Evolutionary conservation across 129 eudicot genomes (phyloP).

Genomic region (Daucus carota): DNA sequence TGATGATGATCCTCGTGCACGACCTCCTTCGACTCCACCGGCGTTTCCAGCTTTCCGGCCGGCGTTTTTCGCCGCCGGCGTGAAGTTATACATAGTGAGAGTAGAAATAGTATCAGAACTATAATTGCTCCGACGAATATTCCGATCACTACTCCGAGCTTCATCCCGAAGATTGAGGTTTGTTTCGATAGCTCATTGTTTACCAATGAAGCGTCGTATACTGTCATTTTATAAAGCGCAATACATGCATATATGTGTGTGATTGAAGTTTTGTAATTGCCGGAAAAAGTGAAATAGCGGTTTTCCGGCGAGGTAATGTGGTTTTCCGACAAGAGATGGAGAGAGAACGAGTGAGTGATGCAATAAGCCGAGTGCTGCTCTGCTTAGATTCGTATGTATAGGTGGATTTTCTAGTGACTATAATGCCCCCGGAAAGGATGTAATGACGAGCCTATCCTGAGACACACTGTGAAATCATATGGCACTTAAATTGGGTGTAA

Average conservation of each 20-base stretch:
- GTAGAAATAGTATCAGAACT: slow-evolving; percentile 54
- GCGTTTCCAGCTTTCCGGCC: slow-evolving; percentile 25
- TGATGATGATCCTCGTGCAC: slow-evolving; percentile 32
- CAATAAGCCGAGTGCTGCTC: slow-evolving; percentile 5
- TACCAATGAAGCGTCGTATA: slow-evolving; percentile 48
- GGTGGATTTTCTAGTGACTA: background rate
- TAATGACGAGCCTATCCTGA: background rate
- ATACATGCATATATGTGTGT: slow-evolving; percentile 9
- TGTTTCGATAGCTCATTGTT: slow-evolving; percentile 67
- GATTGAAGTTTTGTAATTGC: background rate
- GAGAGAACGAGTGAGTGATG: background rate
- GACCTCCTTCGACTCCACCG: slow-evolving; percentile 56
- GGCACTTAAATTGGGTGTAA: background rate
- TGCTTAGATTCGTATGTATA: background rate
- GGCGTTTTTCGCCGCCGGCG: slow-evolving; percentile 34
- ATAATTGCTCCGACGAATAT: slow-evolving; percentile 72
- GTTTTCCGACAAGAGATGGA: slow-evolving; percentile 16
- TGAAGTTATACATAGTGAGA: slow-evolving; percentile 72
- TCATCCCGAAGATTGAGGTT: slow-evolving; percentile 82
- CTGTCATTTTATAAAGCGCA: slow-evolving; percentile 36
- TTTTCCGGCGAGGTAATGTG: slow-evolving; percentile 14
- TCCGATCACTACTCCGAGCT: slow-evolving; percentile 80
- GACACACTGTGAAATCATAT: slow-evolving; percentile 5
- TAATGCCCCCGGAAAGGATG: background rate
- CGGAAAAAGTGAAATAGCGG: slow-evolving; percentile 12